Base-by-base conservation (phyloP, 2,329 filamentous ascomycete genomes). In the Hypocrella siamensis region DNA sequence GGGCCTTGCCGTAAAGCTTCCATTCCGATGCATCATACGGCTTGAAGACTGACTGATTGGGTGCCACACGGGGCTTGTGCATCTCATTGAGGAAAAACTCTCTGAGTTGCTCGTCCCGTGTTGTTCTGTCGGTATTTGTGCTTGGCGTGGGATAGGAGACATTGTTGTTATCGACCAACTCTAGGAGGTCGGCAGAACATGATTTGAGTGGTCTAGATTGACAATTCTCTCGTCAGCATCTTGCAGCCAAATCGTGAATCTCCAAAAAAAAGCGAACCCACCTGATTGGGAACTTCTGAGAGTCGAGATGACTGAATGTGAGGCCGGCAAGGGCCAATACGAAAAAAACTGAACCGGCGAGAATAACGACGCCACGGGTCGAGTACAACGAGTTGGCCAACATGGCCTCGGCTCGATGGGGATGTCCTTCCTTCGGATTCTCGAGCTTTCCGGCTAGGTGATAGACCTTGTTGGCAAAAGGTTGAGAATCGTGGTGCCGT, bases 21-120 rank as follows among this genome's bases (percentile, higher is more conserved):
- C 43, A 49, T 17, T 53, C 44, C 26, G 53, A 49, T 18, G 49
- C 53, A 19, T 53, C 51, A 7, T 38, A 52, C 1, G 46, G 46
- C 10, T 41, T 34, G 40, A 54, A 58, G 11, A 19, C 38, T 6
- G 34, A 30, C 0, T 44, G 30, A 28, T 46, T 38, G 22, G 51
- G 47, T 28, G 40, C 35, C 35, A 51, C 36, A 3, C 40, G 42
- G 5, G 50, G 47, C 24, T 46, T 49, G 37, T 47, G 46, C 15
- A 58, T 40, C 17, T 49, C 38, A 30, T 55, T 39, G 27, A 56
- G 37, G 37, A 48, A 58, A 31, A 48, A 45, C 5, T 49, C 34
- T 25, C 48, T 49, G 14, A 54, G 39, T 19, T 47, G 25, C 8
- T 29, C 35, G 14, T 32, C 31, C 10, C 31, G 25, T 6, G 33